Percentiles rank a stretch among this genome's conserved stretches.
Conservation (phyloP, 2,329 filamentous ascomycete genomes). For the Trichocomaceae sp. region DNA sequence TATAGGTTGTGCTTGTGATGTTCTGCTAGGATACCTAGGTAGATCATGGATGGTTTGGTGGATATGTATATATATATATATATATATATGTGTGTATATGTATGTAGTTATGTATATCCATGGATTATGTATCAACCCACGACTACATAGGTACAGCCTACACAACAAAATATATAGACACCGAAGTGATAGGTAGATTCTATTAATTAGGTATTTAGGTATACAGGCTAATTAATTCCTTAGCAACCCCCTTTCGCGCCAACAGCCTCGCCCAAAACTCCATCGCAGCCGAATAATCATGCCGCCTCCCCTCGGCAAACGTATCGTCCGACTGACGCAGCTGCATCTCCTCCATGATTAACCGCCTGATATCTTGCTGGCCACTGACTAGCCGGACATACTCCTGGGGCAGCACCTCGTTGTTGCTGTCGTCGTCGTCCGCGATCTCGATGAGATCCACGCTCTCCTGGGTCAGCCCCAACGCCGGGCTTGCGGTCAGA, state of each 20-base stretch:
- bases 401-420: slow-evolving; percentile 29
- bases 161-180: too few species aligned
- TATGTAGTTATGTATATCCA: too few species aligned
- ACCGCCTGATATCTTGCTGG: slow-evolving; percentile 29
- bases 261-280: slow-evolving; percentile 64
- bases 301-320: slow-evolving; percentile 36
- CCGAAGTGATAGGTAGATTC: too few species aligned
- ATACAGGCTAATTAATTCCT: slow-evolving; percentile 21
- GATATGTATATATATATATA: too few species aligned
- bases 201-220: too few species aligned
- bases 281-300: slow-evolving; percentile 64
- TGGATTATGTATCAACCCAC: too few species aligned
- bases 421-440: slow-evolving; percentile 14
- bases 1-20: too few species aligned
- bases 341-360: slow-evolving; percentile 37
- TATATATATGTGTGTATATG: too few species aligned
- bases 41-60: too few species aligned
- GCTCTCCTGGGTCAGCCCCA: slow-evolving; percentile 25
- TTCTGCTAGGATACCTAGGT: too few species aligned
- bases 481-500: slow-evolving; percentile 32
- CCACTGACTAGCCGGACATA: slow-evolving; percentile 22
- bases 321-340: slow-evolving; percentile 34
- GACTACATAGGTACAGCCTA: too few species aligned
- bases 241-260: slow-evolving; percentile 58
- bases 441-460: neutral